A percentile compares a stretch with the other conserved stretches of the same genome.
phyloP scores from a whole-genome alignment of 305 asterid genomes.

The Ilex paraguariensis region DNA sequence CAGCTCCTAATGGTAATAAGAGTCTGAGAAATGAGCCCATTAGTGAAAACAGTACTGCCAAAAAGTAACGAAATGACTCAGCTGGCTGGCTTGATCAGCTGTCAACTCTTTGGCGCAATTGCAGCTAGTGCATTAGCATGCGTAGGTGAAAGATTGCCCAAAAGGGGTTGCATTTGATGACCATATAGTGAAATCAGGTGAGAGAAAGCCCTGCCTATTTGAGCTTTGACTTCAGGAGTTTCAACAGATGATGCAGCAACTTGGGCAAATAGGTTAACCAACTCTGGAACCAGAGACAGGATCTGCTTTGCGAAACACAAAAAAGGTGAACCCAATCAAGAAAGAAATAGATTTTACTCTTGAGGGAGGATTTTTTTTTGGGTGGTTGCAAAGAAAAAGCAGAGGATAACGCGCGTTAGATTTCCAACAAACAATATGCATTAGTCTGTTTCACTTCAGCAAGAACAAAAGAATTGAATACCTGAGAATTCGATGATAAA shows the following conservation, averaged over 20 bases:
- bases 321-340: constrained; percentile 1
- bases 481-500: constrained; percentile 89
- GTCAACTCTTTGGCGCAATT: constrained; percentile 70
- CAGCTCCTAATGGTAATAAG: constrained; percentile 13
- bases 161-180: constrained; percentile 89
- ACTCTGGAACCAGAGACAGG: constrained; percentile 64
- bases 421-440: background rate
- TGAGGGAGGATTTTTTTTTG: background rate
- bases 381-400: background rate
- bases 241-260: constrained; percentile 79
- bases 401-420: background rate
- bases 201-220: constrained; percentile 87
- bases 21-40: constrained; percentile 13
- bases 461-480: constrained; percentile 19
- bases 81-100: constrained; percentile 7
- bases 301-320: constrained; percentile 39
- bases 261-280: constrained; percentile 88
- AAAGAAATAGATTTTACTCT: background rate
- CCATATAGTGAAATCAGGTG: constrained; percentile 84
- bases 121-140: constrained; percentile 91
- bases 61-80: no score
- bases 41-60: constrained; percentile 7
- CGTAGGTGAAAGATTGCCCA: constrained; percentile 78
- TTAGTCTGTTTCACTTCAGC: background rate
- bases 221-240: constrained; percentile 79